Base-by-base conservation (phyloP, 73 alveolate species). In the Uronychia setigera region DNA sequence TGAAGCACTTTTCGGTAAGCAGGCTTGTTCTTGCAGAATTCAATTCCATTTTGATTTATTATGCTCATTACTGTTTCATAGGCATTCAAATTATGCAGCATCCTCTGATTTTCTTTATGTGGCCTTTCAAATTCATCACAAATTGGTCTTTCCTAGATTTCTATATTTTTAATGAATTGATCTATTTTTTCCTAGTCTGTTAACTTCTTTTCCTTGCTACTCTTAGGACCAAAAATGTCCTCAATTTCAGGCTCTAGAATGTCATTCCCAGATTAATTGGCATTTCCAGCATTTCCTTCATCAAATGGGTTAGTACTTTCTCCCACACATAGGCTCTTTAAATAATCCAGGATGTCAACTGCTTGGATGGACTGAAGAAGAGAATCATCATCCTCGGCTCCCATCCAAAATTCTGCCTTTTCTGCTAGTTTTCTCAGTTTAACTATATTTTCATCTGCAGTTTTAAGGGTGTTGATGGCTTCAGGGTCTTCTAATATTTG, bases 351-450 rank as follows among this genome's bases (percentile, higher is more conserved):
- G 25, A 74, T 82, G 9, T 82, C 89, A 26, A 32, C 25, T 1
- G 74, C 78, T 31, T 82, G 27, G 74, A 32, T 82, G 0, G 78
- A 1, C 5, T 59, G 31, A 9, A 27, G 30, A n/a, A 67, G 31
- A 1, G 83, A 31, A 1, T 82, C 82, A 5, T 76, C 32, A 29
- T 82, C 83, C 58, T 33, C 5, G 1, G 26, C 33, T 1, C 89
- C 89, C 31, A 82, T 58, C 89, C 89, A 82, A 35, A 82, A 82
- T 59, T 82, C 89, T 74, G 89, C 78, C 33, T 67, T 82, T 35
- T 82, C 82, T 1, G 89, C 89, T 35, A 74, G 31, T 31, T 74
- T 58, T 57, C 80, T 60, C 33, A 82, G 79, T 32, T 82, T 59
- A 26, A 31, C 31, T 14, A 82, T 60, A 25, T 60, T 74, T 14